Conservation (phyloP, 768 basidiomycete species). For the Erythrobasidium yunnanense region DNA sequence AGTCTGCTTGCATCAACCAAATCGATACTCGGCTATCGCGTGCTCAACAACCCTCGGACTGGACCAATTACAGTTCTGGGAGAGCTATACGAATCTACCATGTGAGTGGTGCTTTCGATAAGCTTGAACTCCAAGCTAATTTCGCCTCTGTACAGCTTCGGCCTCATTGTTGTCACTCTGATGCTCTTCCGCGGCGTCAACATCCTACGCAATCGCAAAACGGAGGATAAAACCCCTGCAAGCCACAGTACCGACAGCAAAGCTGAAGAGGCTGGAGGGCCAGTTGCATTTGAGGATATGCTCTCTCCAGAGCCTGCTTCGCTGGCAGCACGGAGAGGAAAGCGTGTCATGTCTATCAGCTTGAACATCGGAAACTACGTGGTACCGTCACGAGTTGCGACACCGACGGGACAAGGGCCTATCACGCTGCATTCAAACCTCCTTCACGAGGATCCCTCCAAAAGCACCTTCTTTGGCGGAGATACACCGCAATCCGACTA, state of each 20-base stretch:
- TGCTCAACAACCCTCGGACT: conserved; percentile 9
- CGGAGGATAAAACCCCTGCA: neutral
- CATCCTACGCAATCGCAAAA: conserved; percentile 10
- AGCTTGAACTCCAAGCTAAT: too few species aligned
- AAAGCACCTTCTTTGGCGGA: too few species aligned
- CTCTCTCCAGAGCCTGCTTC: too few species aligned
- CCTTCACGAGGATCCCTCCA: neutral
- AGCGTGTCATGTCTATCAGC: neutral
- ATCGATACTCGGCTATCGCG: conserved; percentile 10
- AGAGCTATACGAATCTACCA: conserved; percentile 14
- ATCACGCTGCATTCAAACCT: neutral
- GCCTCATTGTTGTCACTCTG: conserved; percentile 7
- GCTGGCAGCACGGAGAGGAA: conserved; percentile 16
- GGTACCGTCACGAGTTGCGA: neutral
- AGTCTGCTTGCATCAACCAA: conserved; percentile 8
- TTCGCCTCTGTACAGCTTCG: too few species aligned
- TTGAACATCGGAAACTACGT: conserved; percentile 14
- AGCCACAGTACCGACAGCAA: neutral
- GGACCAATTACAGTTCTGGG: conserved; percentile 16
- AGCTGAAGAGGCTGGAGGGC: too few species aligned
- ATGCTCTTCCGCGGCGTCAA: conserved; percentile 19
- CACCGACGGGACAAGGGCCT: neutral
- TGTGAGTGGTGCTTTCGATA: conserved; percentile 7
- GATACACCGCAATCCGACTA: too few species aligned
- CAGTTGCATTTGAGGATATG: too few species aligned